These are phyloP conservation scores for Scheffersomyces quercinus DNA, from an alignment of 1,139 yeast genomes.

Conservation along the genomic window DNA sequence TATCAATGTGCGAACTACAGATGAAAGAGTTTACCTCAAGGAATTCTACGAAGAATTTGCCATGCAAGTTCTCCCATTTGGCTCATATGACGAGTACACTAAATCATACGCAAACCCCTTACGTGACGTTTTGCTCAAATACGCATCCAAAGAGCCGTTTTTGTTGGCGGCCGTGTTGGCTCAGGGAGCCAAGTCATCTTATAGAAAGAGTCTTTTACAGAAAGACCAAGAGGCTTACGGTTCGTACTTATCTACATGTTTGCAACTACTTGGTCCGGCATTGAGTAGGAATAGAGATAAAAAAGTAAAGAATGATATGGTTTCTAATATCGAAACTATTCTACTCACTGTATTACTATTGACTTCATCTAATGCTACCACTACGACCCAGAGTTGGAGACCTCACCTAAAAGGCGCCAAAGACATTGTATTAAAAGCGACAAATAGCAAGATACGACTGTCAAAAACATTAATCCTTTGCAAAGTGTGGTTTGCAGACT, in stretches of 20 bases:
- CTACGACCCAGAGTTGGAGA: conserved; percentile 68
- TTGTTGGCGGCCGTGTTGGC: conserved; percentile 69
- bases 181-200: conserved; percentile 65
- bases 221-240: conserved; percentile 68
- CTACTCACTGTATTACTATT: conserved; percentile 64
- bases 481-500: conserved; percentile 66
- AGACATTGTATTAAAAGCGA: conserved; percentile 56
- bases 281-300: conserved; percentile 25
- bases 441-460: conserved; percentile 24
- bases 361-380: conserved; percentile 70
- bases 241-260: conserved; percentile 60
- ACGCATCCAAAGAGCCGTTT: conserved; percentile 62
- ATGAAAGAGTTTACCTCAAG: conserved; percentile 51
- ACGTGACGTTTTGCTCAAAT: conserved; percentile 59
- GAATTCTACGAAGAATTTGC: conserved; percentile 63
- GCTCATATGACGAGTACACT: conserved; percentile 41
- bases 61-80: conserved; percentile 62
- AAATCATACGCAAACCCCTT: conserved; percentile 54
- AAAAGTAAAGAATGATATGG: conserved; percentile 31
- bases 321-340: conserved; percentile 63
- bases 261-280: conserved; percentile 54
- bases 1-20: conserved; percentile 39
- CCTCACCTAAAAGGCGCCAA: conserved; percentile 77
- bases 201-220: conserved; percentile 39
- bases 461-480: conserved; percentile 57